Evolutionary conservation across 2,329 filamentous ascomycete genomes (phyloP), one percentile per base, ranked within the genome.

Genomic region (Fusarium coicis): DNA sequence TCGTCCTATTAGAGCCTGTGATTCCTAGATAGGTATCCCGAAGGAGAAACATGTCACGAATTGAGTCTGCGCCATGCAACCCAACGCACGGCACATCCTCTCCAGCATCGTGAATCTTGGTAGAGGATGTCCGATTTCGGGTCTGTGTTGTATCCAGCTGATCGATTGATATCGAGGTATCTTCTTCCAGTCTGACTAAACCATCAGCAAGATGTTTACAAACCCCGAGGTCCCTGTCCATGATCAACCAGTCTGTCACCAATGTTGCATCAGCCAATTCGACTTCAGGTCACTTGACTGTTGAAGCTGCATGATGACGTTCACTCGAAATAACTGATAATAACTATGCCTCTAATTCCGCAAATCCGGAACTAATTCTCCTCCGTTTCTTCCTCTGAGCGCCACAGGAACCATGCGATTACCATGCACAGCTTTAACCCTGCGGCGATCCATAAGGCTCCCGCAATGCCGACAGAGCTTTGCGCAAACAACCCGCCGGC

Each of bases 341-440:
- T 37, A 47, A 32, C 10, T 66, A 40, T 52, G 21, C 42, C 39
- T 42, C 42, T 32, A n/a, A 49, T 63, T 52, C 46, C 42, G 21
- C 44, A 15, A 21, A 34, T 23, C 49, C 44, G 47, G 43, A 39
- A 36, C 43, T 69, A 65, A 54, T 42, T 40, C 53, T 60, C 56
- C 55, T 56, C 34, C 15, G 26, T 73, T 43, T 65, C 50, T 70
- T 87, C 54, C 70, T 87, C 86, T 4, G 81, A 84, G 5, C 86
- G 88, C 91, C 91, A 93, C 3, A 87, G 72, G 28, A 90, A 81
- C 91, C 91, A 93, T 1, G 87, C 81, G 4, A 88, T 26, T 0
- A 89, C 85, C 72, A 92, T 89, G 18, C 82, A 60, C 3, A 87
- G 74, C 82, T 93, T 93, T 57, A 92, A 76, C 1, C 77, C 80